These are phyloP conservation scores for Populus ilicifolia DNA, from an alignment of 345 rosid species.

Conservation along the genomic window DNA sequence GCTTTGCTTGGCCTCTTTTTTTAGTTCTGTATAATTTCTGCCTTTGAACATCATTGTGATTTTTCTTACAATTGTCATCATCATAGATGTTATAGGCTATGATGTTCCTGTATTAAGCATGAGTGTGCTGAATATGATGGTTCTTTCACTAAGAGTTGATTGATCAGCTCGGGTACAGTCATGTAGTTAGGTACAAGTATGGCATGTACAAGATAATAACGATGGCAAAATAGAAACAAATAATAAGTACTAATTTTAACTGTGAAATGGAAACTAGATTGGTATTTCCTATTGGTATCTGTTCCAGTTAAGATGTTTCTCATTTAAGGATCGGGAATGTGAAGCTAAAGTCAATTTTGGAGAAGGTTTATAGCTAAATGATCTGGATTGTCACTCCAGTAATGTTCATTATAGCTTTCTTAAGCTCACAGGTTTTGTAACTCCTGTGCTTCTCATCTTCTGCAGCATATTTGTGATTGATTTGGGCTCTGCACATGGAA, in stretches of 20 bases:
- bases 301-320: background rate
- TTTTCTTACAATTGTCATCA: background rate
- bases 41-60: background rate
- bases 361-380: background rate
- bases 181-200: background rate
- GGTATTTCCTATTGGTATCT: background rate
- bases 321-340: background rate
- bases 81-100: background rate
- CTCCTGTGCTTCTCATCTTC: slow-evolving; percentile 7
- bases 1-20: background rate
- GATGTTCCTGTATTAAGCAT: background rate
- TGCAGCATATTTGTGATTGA: slow-evolving; percentile 72
- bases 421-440: background rate
- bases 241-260: background rate
- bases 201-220: background rate
- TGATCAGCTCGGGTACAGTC: background rate
- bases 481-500: slow-evolving; percentile 79
- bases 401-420: background rate
- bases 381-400: background rate
- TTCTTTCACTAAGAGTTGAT: background rate
- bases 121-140: background rate
- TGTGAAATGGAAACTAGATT: background rate
- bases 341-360: background rate
- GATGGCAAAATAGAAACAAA: background rate
- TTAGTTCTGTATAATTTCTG: background rate